Conservation (phyloP, 129 eudicot species). For the Solidago caesia region DNA sequence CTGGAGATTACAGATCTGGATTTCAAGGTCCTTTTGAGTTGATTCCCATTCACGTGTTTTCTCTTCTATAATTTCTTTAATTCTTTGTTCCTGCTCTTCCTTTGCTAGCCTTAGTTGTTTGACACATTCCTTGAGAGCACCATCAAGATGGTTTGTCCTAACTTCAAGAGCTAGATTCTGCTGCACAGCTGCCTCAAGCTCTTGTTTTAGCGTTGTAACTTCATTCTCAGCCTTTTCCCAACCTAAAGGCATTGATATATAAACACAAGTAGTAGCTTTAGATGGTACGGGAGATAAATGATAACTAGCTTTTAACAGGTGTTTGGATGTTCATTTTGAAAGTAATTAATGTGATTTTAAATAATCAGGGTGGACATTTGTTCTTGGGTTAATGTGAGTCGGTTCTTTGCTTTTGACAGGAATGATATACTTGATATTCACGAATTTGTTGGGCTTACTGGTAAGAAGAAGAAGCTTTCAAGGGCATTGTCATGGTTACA, state of each 20-base stretch:
- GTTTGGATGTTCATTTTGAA: background rate
- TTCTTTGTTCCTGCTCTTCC: conserved; percentile 55
- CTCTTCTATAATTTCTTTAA: conserved; percentile 47
- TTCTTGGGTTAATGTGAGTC: no score
- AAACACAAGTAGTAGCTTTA: background rate
- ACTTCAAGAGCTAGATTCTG: conserved; percentile 66
- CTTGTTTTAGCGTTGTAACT: conserved; percentile 53
- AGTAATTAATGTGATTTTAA: background rate
- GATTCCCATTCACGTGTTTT: conserved; percentile 49
- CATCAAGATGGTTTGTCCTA: conserved; percentile 68
- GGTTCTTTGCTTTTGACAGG: no score
- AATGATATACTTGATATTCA: no score
- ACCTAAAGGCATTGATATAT: conserved; percentile 35
- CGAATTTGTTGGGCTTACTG: no score
- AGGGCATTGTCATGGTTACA: no score
- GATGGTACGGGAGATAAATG: background rate
- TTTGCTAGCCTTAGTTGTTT: conserved; percentile 70
- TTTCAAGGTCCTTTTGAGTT: conserved; percentile 48
- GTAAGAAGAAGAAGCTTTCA: no score
- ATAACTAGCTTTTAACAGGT: background rate
- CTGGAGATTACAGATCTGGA: conserved; percentile 52
- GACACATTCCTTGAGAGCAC: conserved; percentile 85
- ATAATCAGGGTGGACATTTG: no score
- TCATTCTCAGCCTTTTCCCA: conserved; percentile 94
- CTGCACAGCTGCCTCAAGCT: conserved; percentile 64